Base-by-base conservation (phyloP, 441 rosid species). In the Gossypium lobatum region DNA sequence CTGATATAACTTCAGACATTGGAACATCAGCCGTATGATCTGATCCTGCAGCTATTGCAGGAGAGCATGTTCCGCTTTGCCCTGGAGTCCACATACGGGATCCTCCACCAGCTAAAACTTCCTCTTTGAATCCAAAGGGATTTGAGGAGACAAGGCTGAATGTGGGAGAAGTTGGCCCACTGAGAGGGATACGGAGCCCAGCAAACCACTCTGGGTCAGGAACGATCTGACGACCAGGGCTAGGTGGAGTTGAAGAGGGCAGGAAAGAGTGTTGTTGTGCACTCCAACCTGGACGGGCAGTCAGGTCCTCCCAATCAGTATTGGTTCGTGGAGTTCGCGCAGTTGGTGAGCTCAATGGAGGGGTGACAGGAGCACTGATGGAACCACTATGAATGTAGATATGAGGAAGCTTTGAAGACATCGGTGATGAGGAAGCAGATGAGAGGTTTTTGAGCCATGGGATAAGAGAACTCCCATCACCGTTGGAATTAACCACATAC, bases 321-420 rank as follows among this genome's bases (percentile, higher is more conserved):
- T 77, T 88, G 26, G 78, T 83, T 64, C 85, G 81, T 2, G 89
- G 93, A 37, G 88, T 84, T 66, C 87, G 85, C 37, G 85, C 88
- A 46, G 90, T 84, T 57, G 95, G 89, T 21, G 95, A 89, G 83
- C 95, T 86, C 79, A 88, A 65, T 64, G 90, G 91, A 68, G 94
- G 94, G 1, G 91, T 89, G 53, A 89, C 92, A 17, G 94, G 94
- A 76, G 92, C 92, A 77, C 95, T 89, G 64, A 89, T 86, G 53
- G 91, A 88, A 46, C 91, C 89, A 23, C 89, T 86, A 17, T 84
- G 88, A 68, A 85, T 79, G 75, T 85, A 85, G 58, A 85, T 84
- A 77, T 82, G 87, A 70, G 89, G 86, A 54, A 81, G 75, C 77
- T 81, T 84, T 11, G 94, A 84, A 23, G 86, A 88, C 13, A 90